Conservation (phyloP, 2,329 filamentous ascomycete genomes). For the Camillea tinctor region DNA sequence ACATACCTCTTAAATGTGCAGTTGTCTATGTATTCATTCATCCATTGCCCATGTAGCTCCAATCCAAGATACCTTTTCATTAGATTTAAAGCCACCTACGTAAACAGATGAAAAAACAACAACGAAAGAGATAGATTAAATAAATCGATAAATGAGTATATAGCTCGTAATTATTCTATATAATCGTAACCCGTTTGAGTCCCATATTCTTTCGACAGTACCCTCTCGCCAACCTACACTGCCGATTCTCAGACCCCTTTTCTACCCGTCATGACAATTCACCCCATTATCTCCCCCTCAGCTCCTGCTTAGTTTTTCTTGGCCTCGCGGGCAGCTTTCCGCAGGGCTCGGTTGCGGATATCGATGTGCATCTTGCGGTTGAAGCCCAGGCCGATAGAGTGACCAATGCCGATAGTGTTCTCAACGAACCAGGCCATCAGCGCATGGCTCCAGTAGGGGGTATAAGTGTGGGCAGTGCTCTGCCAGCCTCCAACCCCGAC, state of each 20-base stretch:
- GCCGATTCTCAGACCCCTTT: background rate
- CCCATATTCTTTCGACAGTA: background rate
- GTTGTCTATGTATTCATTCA: no score
- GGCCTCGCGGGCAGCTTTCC: slow-evolving; percentile 78
- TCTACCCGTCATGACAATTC: background rate
- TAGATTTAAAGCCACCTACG: no score
- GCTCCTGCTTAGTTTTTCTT: slow-evolving; percentile 54
- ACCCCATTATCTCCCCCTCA: background rate
- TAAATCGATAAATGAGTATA: background rate
- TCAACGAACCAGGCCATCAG: slow-evolving; percentile 82
- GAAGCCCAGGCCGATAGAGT: slow-evolving; percentile 45
- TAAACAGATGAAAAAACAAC: background rate
- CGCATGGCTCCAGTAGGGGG: slow-evolving; percentile 90
- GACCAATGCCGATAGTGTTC: slow-evolving; percentile 52
- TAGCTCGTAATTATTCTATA: background rate
- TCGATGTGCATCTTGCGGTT: slow-evolving; percentile 73
- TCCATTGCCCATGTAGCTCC: no score
- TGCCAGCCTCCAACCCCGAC: slow-evolving; percentile 80
- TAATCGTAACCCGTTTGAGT: background rate
- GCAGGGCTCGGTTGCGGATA: slow-evolving; percentile 78
- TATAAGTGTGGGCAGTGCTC: slow-evolving; percentile 77
- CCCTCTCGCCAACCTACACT: background rate
- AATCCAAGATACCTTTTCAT: no score
- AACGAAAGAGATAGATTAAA: background rate
- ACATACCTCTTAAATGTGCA: no score